Base-by-base conservation (phyloP, 768 basidiomycete species). In the Ramaria sp. region DNA sequence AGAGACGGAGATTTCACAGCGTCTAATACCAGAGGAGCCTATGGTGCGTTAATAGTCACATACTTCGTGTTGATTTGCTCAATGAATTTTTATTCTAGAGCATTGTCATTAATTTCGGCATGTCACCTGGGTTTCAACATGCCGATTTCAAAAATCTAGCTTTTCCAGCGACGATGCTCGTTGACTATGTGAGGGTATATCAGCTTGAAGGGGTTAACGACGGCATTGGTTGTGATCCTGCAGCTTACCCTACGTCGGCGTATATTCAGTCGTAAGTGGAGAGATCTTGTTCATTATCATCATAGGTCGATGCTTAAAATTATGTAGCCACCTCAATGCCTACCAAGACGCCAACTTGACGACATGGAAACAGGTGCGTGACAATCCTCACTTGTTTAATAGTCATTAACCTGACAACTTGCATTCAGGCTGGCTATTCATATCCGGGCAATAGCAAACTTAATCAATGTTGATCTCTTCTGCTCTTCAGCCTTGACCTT, bases 141-240 rank as follows among this genome's bases (percentile, higher is more conserved):
- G 79, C 80, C 55, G 83, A 93, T 66, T 91, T 74, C 62, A 71
- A 71, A 59, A 71, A 89, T 62, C 70, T 97, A 51, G 62, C 66
- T 45, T 95, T 92, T 74, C 95, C 94, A 0, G 73, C 77, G 6
- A 70, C 76, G 56, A 87, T 95, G 87, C 79, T 78, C 57, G 69
- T 98, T 59, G 95, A 97, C 67, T 97, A 96, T 61, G 78, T 99
- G 22, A 82, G 91, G 36, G 76, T 94, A 50, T 90, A 91, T 61
- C 93, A 96, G 70, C 79, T 84, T 34, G 64, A 79, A 20, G 91
- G 84, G 8, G 64, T 78, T n/a, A 73, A 64, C 38, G 56, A 83
- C 52, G 83, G 78, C 9, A 61, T 90, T 34, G 83, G 85, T 0
- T 99, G 95, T 66, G 75, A 89, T 65, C 95, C 95, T 8, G 69